These are phyloP conservation scores for Penicillium concentricum DNA, from an alignment of 2,329 filamentous ascomycete species.

Conservation along the genomic window DNA sequence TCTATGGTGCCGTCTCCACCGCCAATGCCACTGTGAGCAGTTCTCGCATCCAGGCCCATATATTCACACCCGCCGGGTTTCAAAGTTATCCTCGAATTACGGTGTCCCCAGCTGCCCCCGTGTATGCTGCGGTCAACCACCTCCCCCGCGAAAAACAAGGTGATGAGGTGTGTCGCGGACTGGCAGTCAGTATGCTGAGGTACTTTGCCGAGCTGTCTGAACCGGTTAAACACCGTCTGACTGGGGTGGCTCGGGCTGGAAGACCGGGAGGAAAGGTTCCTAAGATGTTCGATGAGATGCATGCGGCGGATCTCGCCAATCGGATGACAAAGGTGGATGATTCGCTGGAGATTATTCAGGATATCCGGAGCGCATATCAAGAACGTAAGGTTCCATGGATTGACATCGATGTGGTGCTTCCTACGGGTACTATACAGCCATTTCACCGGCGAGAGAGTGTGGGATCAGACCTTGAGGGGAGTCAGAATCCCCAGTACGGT, in stretches of 20 bases:
- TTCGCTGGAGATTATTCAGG: slow-evolving; percentile 67
- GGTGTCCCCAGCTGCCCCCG: slow-evolving; percentile 85
- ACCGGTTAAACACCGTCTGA: slow-evolving; percentile 70
- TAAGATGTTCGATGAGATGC: slow-evolving; percentile 80
- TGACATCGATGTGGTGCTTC: slow-evolving; percentile 83
- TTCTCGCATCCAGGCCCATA: slow-evolving; percentile 90
- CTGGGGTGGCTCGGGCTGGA: slow-evolving; percentile 51
- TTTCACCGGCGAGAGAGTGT: slow-evolving; percentile 61
- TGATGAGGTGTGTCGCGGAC: slow-evolving; percentile 84
- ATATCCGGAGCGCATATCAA: slow-evolving; percentile 72
- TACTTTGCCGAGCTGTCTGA: slow-evolving; percentile 88
- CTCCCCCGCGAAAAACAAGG: slow-evolving; percentile 92
- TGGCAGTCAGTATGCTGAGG: slow-evolving; percentile 90
- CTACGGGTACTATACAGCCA: slow-evolving; percentile 69
- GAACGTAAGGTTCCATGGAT: slow-evolving; percentile 81
- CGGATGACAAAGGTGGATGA: slow-evolving; percentile 81
- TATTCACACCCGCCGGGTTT: slow-evolving; percentile 85
- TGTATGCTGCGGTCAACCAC: slow-evolving; percentile 86
- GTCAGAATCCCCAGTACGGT: slow-evolving; percentile 62
- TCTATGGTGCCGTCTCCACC: slow-evolving; percentile 88
- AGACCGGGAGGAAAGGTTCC: slow-evolving; percentile 62
- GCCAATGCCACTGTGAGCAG: slow-evolving; percentile 83
- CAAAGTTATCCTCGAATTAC: slow-evolving; percentile 88
- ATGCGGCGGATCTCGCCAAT: slow-evolving; percentile 86
- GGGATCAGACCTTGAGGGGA: slow-evolving; percentile 43